Percentiles rank a stretch among this genome's conserved stretches.
Conservation (phyloP, 768 basidiomycete species). For the Russula dissimulans region DNA sequence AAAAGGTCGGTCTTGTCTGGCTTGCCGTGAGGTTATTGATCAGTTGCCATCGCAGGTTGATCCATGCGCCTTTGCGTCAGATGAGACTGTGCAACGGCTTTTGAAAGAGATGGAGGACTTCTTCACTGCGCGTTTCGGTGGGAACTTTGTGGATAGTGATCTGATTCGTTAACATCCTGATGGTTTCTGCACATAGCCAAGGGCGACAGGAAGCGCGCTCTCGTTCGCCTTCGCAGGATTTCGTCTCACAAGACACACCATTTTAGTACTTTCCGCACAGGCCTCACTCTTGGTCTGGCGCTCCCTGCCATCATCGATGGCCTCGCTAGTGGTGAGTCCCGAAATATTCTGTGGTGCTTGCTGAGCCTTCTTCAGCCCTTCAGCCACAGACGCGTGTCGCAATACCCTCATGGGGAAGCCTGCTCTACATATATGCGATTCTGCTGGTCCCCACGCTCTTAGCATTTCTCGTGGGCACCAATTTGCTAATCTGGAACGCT, state of each 20-base stretch:
- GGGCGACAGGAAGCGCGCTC: conserved; percentile 75
- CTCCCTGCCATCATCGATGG: conserved; percentile 61
- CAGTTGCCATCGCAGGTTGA: conserved; percentile 42
- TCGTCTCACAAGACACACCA: conserved; percentile 49
- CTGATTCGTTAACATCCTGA: background rate
- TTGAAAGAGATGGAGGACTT: conserved; percentile 68
- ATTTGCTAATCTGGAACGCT: conserved; percentile 67
- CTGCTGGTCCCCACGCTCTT: conserved; percentile 70
- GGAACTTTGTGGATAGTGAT: conserved; percentile 21
- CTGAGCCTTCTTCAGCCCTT: conserved; percentile 36
- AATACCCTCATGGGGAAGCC: conserved; percentile 61
- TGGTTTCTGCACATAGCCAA: conserved; percentile 29
- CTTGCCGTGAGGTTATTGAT: background rate
- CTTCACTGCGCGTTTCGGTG: conserved; percentile 72
- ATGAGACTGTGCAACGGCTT: conserved; percentile 50
- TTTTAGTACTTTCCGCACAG: conserved; percentile 65
- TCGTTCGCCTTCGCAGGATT: conserved; percentile 51
- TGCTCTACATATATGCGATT: conserved; percentile 73
- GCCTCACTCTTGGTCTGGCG: conserved; percentile 61
- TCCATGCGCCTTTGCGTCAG: conserved; percentile 56
- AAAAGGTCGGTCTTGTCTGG: conserved; percentile 42
- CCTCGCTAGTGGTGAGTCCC: conserved; percentile 46
- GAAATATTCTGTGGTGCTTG: background rate
- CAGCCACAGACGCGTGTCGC: conserved; percentile 39
- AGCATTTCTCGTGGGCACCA: conserved; percentile 69